Conservation (phyloP, 805 yeast species). For the Pichia manshurica region DNA sequence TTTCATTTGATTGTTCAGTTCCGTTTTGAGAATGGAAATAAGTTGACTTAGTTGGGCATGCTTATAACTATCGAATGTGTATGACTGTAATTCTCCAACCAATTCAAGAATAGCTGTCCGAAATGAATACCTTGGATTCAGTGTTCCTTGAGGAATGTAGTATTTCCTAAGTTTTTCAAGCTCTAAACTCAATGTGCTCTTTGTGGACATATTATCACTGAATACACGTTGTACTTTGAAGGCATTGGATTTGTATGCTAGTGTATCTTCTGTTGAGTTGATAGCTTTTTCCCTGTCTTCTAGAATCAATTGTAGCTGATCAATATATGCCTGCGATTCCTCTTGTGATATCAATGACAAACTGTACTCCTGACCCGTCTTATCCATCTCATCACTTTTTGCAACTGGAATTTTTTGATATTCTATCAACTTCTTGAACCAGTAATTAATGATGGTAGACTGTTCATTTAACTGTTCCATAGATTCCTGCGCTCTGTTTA, state of each 20-base stretch:
- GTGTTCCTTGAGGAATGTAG: conserved; percentile 30
- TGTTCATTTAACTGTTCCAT: conserved; percentile 44
- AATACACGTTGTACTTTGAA: conserved; percentile 3
- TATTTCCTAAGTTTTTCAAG: conserved; percentile 25
- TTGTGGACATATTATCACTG: neutral
- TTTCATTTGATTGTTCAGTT: conserved; percentile 40
- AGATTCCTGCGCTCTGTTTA: conserved; percentile 24
- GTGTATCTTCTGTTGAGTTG: conserved; percentile 24
- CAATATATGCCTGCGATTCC: conserved; percentile 52
- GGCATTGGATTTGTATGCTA: neutral
- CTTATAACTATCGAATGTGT: conserved; percentile 1
- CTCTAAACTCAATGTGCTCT: neutral
- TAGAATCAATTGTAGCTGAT: conserved; percentile 44
- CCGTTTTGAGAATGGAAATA: conserved; percentile 21
- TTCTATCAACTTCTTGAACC: conserved; percentile 40
- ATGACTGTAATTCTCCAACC: conserved; percentile 16
- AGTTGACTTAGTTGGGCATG: conserved; percentile 2
- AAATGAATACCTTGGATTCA: conserved; percentile 26
- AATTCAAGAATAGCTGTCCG: conserved; percentile 21
- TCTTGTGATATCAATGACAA: conserved; percentile 73
- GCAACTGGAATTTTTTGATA: conserved; percentile 45
- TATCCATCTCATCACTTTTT: conserved; percentile 18
- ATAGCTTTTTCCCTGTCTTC: conserved; percentile 38
- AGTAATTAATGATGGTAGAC: conserved; percentile 42
- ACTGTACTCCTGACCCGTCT: conserved; percentile 72